Base-by-base conservation (phyloP, 441 rosid genomes). In the Isatis lusitanica region DNA sequence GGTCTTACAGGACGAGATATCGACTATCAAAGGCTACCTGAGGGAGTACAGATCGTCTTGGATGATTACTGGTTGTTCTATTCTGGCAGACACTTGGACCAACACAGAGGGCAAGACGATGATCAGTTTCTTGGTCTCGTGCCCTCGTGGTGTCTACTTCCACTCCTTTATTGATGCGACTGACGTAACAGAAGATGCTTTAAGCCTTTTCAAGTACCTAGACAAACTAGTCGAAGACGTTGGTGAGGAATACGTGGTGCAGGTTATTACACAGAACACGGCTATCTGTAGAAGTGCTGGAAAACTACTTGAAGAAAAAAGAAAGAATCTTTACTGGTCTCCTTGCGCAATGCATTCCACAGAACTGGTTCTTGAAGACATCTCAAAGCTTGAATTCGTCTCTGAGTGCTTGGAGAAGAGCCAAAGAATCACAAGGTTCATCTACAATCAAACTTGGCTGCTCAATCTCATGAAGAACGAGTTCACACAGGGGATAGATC, bases 191-290 rank as follows among this genome's bases (percentile, higher is more conserved):
- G 90, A 87, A 61, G 97, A 95, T 82, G 83, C 90, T 38, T 73
- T 78, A 57, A 87, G 66, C 66, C 82, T 95, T 50, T 93, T 87
- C 68, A 86, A 83, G 79, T 78, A 81, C 75, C 76, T 95, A 75
- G 98, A 95, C 83, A 87, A 88, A 70, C 84, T 90, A 78, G 97
- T 95, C 68, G 97, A 87, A 18, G 97, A 93, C 79, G 77, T 95
- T 71, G 99, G 98, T n/a, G 97, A 91, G 83, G 96, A 88, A 75
- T 82, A 91, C 78, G 85, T 93, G 5, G 85, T 95, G 61, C 98
- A 92, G 96, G 92, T 90, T 63, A 83, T 94, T 76, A 92, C 97
- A 18, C 82, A 82, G 82, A 87, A 86, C 83, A 88, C 89, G 16
- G 66, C 67, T 48, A 79, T 85, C 73, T 92, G 81, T 68, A 87